Evolutionary conservation across 1,284 basidiomycete genomes (phyloP).

Genomic region (Xerocomus amazonicus): DNA sequence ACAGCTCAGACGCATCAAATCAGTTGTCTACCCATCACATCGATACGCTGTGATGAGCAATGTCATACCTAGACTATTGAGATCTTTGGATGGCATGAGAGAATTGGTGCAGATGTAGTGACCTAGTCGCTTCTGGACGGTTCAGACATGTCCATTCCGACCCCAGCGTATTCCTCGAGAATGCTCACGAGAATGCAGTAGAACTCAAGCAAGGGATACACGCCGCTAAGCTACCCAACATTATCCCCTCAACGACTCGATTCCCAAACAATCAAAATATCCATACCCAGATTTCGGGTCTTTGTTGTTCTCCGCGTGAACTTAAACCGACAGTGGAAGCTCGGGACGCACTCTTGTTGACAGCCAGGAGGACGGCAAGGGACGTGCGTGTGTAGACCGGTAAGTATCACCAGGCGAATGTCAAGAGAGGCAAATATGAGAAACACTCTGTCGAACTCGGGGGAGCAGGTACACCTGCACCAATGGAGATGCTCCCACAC

Average conservation of each 20-base stretch:
- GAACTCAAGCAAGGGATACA: conserved; percentile 72
- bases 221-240: conserved; percentile 63
- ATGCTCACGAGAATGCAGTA: conserved; percentile 37
- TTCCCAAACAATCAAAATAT: conserved; percentile 65
- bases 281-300: conserved; percentile 79
- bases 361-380: conserved; percentile 58
- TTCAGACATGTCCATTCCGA: too few relatives aligned
- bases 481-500: neutral
- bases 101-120: too few relatives aligned
- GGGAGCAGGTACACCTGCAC: conserved; percentile 44
- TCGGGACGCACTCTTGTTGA: conserved; percentile 50
- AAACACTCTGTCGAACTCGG: conserved; percentile 65
- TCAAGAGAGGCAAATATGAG: conserved; percentile 65
- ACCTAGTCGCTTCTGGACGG: too few relatives aligned
- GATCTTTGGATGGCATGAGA: too few relatives aligned
- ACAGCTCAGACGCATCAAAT: neutral
- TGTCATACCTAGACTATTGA: too few relatives aligned
- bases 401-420: conserved; percentile 56
- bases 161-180: too few relatives aligned
- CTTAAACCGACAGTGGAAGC: conserved; percentile 74
- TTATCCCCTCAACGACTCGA: conserved; percentile 70
- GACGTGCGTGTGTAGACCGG: conserved; percentile 73
- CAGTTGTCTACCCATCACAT: too few relatives aligned
- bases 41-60: too few relatives aligned
- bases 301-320: too few relatives aligned